A percentile compares a stretch with the other conserved stretches of the same genome.
Conservation (phyloP, 2,329 filamentous ascomycete species). For the Rutstroemia sp. region DNA sequence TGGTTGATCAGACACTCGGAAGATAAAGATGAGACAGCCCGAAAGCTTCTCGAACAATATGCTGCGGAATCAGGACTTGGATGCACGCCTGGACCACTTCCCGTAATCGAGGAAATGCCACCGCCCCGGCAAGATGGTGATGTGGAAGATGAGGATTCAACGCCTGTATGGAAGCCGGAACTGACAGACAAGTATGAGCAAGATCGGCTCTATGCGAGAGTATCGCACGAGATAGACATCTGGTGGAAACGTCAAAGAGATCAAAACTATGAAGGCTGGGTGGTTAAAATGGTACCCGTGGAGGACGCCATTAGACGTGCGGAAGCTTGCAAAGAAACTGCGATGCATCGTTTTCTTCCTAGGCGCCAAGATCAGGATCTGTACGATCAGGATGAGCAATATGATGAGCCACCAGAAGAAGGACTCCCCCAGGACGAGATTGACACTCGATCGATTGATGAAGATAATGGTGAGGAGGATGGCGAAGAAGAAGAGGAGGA, state of each 20-base stretch:
- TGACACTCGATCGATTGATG: constrained; percentile 34
- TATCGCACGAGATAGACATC: constrained; percentile 56
- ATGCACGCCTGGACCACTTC: constrained; percentile 29
- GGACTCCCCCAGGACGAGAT: constrained; percentile 39
- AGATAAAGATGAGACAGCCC: constrained; percentile 49
- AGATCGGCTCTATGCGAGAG: constrained; percentile 50
- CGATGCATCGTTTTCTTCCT: constrained; percentile 43
- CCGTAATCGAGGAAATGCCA: constrained; percentile 7
- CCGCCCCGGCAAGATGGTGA: constrained; percentile 7
- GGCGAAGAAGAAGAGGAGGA: constrained; percentile 60
- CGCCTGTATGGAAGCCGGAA: constrained; percentile 31
- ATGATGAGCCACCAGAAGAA: constrained; percentile 34
- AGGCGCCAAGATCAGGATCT: constrained; percentile 29
- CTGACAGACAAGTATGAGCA: constrained; percentile 51
- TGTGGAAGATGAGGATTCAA: constrained; percentile 19
- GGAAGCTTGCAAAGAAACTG: constrained; percentile 50
- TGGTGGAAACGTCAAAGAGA: constrained; percentile 58
- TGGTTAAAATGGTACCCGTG: constrained; percentile 51
- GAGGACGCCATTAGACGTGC: constrained; percentile 51
- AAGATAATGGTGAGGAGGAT: constrained; percentile 42
- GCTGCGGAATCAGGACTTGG: constrained; percentile 29
- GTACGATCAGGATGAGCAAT: constrained; percentile 45
- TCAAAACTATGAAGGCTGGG: constrained; percentile 52
- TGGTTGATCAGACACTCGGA: constrained; percentile 54
- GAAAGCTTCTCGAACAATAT: constrained; percentile 48